Conservation (phyloP, 2,329 filamentous ascomycete genomes). For the Diaporthe citri region DNA sequence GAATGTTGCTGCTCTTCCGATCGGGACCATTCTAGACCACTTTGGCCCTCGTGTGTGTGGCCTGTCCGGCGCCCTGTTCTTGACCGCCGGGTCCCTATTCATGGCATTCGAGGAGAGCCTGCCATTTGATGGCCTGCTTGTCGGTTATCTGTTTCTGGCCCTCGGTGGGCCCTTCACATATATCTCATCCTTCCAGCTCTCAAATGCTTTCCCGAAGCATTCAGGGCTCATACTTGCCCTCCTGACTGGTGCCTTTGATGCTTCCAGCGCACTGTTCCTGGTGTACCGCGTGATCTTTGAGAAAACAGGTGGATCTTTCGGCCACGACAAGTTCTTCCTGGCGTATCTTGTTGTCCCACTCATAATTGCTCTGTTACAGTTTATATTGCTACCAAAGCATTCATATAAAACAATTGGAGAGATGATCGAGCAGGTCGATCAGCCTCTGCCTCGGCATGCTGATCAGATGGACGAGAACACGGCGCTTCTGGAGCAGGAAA, state of each 20-base stretch:
- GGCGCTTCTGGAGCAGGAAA: constrained; percentile 66
- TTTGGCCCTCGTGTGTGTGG: constrained; percentile 84
- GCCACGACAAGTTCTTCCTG: constrained; percentile 77
- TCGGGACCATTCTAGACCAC: constrained; percentile 86
- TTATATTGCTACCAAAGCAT: constrained; percentile 78
- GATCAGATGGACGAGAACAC: constrained; percentile 72
- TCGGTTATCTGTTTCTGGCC: constrained; percentile 81
- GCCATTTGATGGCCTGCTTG: constrained; percentile 80
- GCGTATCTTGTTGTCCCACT: constrained; percentile 78
- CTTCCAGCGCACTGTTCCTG: constrained; percentile 83
- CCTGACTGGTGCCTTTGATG: constrained; percentile 86
- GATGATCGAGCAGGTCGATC: constrained; percentile 79
- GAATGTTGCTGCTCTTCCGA: constrained; percentile 86
- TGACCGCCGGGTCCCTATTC: constrained; percentile 77
- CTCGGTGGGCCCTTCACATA: constrained; percentile 86
- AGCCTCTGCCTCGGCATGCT: constrained; percentile 52
- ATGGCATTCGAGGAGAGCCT: constrained; percentile 76
- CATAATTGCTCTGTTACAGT: constrained; percentile 74
- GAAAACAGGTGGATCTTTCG: constrained; percentile 62
- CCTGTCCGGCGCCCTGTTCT: constrained; percentile 76
- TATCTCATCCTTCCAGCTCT: constrained; percentile 86
- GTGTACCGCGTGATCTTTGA: constrained; percentile 80
- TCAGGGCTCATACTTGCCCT: constrained; percentile 85
- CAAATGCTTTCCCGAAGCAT: constrained; percentile 83
- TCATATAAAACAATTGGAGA: constrained; percentile 91